phyloP scores from a whole-genome alignment of 768 basidiomycete genomes.

The Clitopilus hobsonii region DNA sequence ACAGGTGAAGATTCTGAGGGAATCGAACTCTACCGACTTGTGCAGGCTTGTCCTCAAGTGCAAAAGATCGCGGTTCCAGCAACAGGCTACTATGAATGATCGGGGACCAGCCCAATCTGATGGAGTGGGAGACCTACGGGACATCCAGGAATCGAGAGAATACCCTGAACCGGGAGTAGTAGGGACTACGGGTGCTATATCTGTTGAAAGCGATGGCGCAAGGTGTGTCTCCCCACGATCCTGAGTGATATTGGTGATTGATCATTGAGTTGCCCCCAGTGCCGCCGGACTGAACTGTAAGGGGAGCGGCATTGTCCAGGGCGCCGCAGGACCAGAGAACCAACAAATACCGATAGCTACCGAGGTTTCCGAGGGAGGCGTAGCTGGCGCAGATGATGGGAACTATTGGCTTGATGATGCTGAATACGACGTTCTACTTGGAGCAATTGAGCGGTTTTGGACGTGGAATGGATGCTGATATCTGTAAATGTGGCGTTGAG shows the following conservation, averaged over 20 bases:
- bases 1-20: background rate
- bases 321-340: conserved; percentile 1
- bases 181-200: background rate
- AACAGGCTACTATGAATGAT: background rate
- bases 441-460: conserved; percentile 32
- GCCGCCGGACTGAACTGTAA: conserved; percentile 9
- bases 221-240: conserved; percentile 2
- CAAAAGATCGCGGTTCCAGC: background rate
- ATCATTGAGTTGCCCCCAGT: conserved; percentile 7
- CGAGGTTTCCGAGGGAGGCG: conserved; percentile 1
- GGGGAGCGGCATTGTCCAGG: conserved; percentile 6
- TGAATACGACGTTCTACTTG: conserved; percentile 33
- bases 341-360: background rate
- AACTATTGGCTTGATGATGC: conserved; percentile 28
- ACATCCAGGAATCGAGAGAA: background rate
- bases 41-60: background rate
- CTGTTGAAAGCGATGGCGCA: background rate
- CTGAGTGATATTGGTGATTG: conserved; percentile 3
- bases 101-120: background rate
- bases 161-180: background rate
- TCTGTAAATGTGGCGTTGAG: background rate
- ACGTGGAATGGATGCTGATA: conserved; percentile 12
- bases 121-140: background rate
- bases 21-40: background rate
- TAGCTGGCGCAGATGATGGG: conserved; percentile 7